Conservation (phyloP, 2,329 filamentous ascomycete species). For the Xylariaceae sp. region DNA sequence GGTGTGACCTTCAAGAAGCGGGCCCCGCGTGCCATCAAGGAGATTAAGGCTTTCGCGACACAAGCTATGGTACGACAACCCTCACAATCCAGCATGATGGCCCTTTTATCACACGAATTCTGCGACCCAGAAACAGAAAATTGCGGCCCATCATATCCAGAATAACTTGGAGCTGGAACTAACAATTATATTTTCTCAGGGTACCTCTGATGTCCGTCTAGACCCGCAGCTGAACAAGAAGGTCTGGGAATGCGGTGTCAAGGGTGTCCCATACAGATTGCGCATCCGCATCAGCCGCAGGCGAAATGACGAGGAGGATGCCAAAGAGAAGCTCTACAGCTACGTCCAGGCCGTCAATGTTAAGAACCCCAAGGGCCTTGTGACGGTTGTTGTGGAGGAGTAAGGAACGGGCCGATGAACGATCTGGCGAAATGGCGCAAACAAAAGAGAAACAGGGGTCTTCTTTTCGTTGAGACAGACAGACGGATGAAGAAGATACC, state of each 20-base stretch:
- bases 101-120: too few species aligned
- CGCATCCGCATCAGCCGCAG: slow-evolving; percentile 98
- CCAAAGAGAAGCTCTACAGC: slow-evolving; percentile 99
- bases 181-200: slow-evolving; percentile 61
- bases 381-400: slow-evolving; percentile 85
- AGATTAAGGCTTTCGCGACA: slow-evolving; percentile 94
- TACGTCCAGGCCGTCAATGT: slow-evolving; percentile 99
- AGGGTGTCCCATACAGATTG: slow-evolving; percentile 97
- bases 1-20: slow-evolving; percentile 99
- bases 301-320: slow-evolving; percentile 99
- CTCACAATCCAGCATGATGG: slow-evolving; percentile 4
- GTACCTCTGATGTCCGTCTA: slow-evolving; percentile 94
- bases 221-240: slow-evolving; percentile 99
- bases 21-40: slow-evolving; percentile 97
- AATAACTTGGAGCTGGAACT: slow-evolving; percentile 16
- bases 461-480: slow-evolving; percentile 26
- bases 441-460: slow-evolving; percentile 37
- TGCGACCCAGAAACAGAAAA: too few species aligned
- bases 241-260: slow-evolving; percentile 99
- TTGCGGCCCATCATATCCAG: too few species aligned
- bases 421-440: slow-evolving; percentile 26
- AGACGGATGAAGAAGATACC: slow-evolving; percentile 36
- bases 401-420: slow-evolving; percentile 48
- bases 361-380: slow-evolving; percentile 98
- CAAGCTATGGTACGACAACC: slow-evolving; percentile 86